These are phyloP conservation scores for Lojkania enalia DNA, from an alignment of 2,329 filamentous ascomycete species.

Conservation along the genomic window DNA sequence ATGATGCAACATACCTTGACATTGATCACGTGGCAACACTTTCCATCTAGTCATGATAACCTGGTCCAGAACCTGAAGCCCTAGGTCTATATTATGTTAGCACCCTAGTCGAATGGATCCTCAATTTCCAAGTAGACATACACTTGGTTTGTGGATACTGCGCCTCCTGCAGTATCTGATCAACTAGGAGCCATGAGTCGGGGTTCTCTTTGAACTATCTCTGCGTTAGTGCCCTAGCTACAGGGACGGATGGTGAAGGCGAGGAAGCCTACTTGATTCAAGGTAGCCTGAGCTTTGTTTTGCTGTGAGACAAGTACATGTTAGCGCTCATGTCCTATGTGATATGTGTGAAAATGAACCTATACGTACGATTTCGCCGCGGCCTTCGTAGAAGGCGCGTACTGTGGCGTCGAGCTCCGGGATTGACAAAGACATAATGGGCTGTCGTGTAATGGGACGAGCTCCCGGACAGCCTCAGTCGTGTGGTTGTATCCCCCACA, in stretches of 20 bases:
- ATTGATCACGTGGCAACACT: conserved; percentile 92
- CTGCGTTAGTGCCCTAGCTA: conserved; percentile 19
- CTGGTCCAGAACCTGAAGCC: conserved; percentile 94
- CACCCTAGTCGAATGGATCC: conserved; percentile 6
- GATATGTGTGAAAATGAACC: conserved; percentile 23
- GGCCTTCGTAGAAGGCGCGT: conserved; percentile 95
- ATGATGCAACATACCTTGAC: conserved; percentile 67
- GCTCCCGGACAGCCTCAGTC: conserved; percentile 37
- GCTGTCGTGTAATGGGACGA: conserved; percentile 35
- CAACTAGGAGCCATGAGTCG: conserved; percentile 95
- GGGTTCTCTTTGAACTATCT: conserved; percentile 96
- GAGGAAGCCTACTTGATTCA: conserved; percentile 74
- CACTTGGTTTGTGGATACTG: conserved; percentile 96
- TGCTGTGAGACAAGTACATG: conserved; percentile 62
- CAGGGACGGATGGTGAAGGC: conserved; percentile 10
- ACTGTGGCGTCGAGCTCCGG: conserved; percentile 95
- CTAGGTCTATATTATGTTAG: conserved; percentile 68
- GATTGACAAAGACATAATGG: conserved; percentile 70
- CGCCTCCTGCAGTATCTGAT: conserved; percentile 92
- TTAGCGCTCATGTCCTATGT: conserved; percentile 42
- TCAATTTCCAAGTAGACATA: conserved; percentile 52
- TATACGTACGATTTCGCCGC: conserved; percentile 80
- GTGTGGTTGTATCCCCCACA: conserved; percentile 25
- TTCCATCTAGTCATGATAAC: conserved; percentile 99
- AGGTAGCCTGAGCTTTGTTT: conserved; percentile 89